phyloP scores from a whole-genome alignment of 1,284 basidiomycete genomes.

The Fomitopsis palustris region DNA sequence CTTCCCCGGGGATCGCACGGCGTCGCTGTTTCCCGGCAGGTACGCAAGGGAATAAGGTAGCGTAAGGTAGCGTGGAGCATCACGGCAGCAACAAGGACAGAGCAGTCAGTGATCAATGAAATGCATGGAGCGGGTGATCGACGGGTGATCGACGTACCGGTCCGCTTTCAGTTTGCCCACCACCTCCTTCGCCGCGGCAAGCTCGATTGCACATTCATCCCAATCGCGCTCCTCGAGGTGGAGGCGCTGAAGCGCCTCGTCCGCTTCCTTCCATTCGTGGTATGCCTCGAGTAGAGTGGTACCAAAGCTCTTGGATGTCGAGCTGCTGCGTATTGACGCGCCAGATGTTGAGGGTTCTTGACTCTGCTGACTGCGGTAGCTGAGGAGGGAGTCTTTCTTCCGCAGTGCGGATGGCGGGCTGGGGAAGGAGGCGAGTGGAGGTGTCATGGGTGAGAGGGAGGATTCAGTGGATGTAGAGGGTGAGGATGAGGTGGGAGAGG shows the following conservation, averaged over 20 bases:
- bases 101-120: background rate
- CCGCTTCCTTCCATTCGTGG: constrained; percentile 21
- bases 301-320: background rate
- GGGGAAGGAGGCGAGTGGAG: background rate
- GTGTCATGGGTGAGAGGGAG: background rate
- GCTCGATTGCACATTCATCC: constrained; percentile 2
- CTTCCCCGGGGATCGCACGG: background rate
- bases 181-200: constrained; percentile 14
- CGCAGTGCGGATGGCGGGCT: background rate
- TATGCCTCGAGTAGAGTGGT: constrained; percentile 10
- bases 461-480: background rate
- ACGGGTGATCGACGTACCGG: constrained; percentile 11
- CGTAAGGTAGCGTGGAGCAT: too few species aligned
- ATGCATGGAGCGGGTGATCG: background rate
- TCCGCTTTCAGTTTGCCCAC: constrained; percentile 1
- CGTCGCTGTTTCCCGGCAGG: too few species aligned
- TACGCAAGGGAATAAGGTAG: background rate
- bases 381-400: background rate
- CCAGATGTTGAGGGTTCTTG: background rate
- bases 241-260: constrained; percentile 19
- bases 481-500: background rate
- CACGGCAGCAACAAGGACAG: background rate
- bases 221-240: constrained; percentile 9
- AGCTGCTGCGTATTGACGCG: background rate
- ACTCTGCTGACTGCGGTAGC: background rate